phyloP scores from a whole-genome alignment of 1,139 yeast species.

The Protomyces inouyei region DNA sequence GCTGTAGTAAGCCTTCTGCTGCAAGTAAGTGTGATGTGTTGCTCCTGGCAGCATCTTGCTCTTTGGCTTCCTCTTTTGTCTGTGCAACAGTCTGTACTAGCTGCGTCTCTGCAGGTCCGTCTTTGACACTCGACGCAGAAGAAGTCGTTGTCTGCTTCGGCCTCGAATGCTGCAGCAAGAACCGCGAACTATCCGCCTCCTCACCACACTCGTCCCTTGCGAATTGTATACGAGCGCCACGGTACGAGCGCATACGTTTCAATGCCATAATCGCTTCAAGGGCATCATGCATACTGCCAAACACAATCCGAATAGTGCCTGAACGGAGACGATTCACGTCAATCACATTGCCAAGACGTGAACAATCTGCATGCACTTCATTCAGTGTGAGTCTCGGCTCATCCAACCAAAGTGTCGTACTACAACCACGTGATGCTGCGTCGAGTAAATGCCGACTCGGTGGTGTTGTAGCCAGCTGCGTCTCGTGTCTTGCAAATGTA shows the following conservation, averaged over 20 bases:
- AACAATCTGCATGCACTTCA: background rate
- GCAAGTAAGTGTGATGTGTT: too few species aligned
- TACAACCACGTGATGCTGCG: background rate
- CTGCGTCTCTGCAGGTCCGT: too few species aligned
- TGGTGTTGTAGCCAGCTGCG: background rate
- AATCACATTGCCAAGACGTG: background rate
- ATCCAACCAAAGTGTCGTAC: background rate
- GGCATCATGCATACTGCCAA: conserved; percentile 2
- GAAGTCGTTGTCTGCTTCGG: background rate
- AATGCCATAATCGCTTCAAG: background rate
- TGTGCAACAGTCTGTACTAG: too few species aligned
- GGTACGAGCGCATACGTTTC: background rate
- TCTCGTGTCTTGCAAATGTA: background rate
- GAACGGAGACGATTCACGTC: background rate
- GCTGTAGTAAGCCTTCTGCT: too few species aligned
- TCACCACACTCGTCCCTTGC: background rate
- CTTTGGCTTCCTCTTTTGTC: too few species aligned
- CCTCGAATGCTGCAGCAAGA: background rate
- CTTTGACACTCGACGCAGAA: too few species aligned
- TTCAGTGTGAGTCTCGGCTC: background rate
- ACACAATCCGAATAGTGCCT: conserved; percentile 2
- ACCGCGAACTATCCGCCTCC: background rate
- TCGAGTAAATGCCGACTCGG: background rate
- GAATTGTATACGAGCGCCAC: background rate
- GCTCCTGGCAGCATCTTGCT: too few species aligned